Percentiles rank a stretch among this genome's conserved stretches.
These are phyloP conservation scores for Furcasterigmium sp. DNA, from an alignment of 2,329 filamentous ascomycete genomes.

Conservation along the genomic window DNA sequence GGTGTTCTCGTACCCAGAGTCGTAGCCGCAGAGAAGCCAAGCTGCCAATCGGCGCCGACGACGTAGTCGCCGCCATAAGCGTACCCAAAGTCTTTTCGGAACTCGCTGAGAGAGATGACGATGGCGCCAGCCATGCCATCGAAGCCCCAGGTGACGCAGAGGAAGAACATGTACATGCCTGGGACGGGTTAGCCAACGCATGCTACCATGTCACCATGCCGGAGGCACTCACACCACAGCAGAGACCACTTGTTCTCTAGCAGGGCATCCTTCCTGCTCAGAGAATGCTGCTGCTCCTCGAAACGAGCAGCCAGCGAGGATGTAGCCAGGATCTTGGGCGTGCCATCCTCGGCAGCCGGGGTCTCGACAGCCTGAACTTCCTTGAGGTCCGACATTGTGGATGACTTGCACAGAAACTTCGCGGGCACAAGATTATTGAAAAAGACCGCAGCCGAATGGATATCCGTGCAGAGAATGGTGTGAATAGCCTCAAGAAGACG, in stretches of 20 bases:
- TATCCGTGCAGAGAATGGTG: no score
- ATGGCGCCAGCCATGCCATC: conserved; percentile 29
- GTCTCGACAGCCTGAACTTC: not conserved
- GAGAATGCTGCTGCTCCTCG: conserved; percentile 6
- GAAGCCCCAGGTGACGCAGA: conserved; percentile 18
- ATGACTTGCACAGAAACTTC: no score
- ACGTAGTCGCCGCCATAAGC: conserved; percentile 27
- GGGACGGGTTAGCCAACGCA: not conserved
- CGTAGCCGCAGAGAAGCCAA: conserved; percentile 30
- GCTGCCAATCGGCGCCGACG: conserved; percentile 31
- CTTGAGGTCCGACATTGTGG: not conserved
- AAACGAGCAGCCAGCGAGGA: conserved; percentile 4
- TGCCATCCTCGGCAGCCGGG: no score
- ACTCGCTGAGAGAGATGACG: conserved; percentile 32
- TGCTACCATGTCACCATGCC: no score
- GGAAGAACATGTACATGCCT: conserved; percentile 12
- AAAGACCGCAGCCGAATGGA: no score
- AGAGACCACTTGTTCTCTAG: conserved; percentile 4
- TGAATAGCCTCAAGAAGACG: no score
- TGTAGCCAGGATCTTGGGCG: not conserved
- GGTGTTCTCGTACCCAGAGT: conserved; percentile 2
- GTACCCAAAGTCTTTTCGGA: conserved; percentile 33
- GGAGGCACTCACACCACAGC: not conserved
- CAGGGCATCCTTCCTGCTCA: conserved; percentile 5
- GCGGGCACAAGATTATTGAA: no score